These are phyloP conservation scores for Collybia sordida DNA, from an alignment of 768 basidiomycete genomes.

Conservation along the genomic window DNA sequence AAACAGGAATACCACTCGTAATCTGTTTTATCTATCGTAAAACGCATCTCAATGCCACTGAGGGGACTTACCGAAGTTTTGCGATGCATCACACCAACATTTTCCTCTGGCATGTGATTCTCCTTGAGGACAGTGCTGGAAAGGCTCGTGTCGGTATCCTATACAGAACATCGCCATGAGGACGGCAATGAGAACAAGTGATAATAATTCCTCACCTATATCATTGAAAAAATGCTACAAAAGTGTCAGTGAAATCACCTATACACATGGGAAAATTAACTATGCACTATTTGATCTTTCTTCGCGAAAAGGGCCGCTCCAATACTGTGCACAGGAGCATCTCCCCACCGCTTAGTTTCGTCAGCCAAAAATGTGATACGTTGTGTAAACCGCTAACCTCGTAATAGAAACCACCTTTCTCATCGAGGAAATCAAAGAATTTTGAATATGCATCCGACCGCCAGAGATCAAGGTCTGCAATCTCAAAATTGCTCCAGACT, in stretches of 20 bases:
- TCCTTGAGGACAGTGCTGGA: conserved; percentile 90
- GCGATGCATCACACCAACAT: conserved; percentile 78
- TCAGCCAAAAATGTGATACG: not conserved
- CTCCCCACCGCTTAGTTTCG: conserved; percentile 76
- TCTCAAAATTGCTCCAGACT: conserved; percentile 97
- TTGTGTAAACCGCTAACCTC: conserved; percentile 45
- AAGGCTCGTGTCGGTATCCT: conserved; percentile 86
- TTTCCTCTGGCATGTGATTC: conserved; percentile 73
- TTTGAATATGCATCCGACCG: conserved; percentile 76
- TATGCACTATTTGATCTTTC: conserved; percentile 73
- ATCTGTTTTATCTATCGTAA: conserved; percentile 38
- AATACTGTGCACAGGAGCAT: conserved; percentile 88
- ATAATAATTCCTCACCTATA: conserved; percentile 47
- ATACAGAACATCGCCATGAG: not conserved
- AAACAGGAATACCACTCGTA: conserved; percentile 90
- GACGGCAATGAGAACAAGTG: not conserved
- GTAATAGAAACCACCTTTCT: conserved; percentile 85
- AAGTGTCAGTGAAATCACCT: not conserved
- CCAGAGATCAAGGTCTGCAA: conserved; percentile 84
- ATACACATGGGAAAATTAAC: not conserved
- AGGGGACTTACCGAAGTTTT: conserved; percentile 66
- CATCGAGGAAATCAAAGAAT: conserved; percentile 82
- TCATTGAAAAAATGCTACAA: conserved; percentile 86
- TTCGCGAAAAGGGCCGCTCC: conserved; percentile 86
- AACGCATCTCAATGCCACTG: not conserved